These are phyloP conservation scores for Xerocomus potaroensis DNA, from an alignment of 768 basidiomycete genomes.

Conservation along the genomic window DNA sequence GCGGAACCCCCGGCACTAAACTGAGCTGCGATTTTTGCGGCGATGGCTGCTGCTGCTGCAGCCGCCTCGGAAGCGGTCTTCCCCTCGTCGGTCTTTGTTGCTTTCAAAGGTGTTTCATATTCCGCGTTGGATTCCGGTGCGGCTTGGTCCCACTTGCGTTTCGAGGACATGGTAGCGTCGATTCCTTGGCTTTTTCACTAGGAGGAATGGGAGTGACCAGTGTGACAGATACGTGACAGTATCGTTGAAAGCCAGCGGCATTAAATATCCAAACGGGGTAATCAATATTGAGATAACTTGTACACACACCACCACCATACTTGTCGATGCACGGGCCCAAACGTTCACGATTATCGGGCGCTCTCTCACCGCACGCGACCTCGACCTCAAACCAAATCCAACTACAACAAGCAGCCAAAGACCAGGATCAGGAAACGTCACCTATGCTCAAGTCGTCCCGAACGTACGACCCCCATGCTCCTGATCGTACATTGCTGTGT, in stretches of 20 bases:
- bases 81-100: constrained; percentile 43
- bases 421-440: constrained; percentile 16
- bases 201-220: constrained; percentile 2
- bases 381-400: neutral
- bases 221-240: constrained; percentile 15
- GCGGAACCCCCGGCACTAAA: constrained; percentile 48
- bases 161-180: constrained; percentile 49
- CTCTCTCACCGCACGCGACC: constrained; percentile 34
- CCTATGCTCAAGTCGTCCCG: constrained; percentile 34
- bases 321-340: constrained; percentile 26
- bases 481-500: constrained; percentile 52
- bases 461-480: constrained; percentile 20
- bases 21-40: constrained; percentile 92
- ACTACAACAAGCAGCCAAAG: neutral
- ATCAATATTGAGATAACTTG: neutral
- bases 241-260: constrained; percentile 20
- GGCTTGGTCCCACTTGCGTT: constrained; percentile 82
- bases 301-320: neutral
- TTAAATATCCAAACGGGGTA: constrained; percentile 1
- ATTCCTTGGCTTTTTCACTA: neutral
- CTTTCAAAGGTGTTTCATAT: constrained; percentile 41
- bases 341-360: constrained; percentile 29
- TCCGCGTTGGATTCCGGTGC: constrained; percentile 42
- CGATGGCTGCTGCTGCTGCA: constrained; percentile 80
- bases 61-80: constrained; percentile 56